Evolutionary conservation across 257 asterid genomes (phyloP).

Genomic region (Ligustrum vulgare): DNA sequence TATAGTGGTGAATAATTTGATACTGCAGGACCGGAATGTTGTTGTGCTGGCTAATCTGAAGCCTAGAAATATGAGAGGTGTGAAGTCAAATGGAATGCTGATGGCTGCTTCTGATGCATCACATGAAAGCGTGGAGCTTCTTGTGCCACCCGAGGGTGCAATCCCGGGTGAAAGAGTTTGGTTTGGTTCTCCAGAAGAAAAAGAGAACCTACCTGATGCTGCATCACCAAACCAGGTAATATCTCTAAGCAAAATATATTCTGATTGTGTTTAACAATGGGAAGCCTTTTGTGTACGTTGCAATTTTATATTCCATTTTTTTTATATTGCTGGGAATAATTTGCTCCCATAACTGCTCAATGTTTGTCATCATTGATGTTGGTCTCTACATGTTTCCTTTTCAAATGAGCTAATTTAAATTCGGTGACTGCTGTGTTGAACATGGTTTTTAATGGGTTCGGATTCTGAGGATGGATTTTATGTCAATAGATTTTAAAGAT

Average conservation of each 20-base stretch:
- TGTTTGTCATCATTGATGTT: background rate
- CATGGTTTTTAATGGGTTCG: background rate
- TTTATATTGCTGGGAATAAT: background rate
- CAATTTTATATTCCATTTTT: background rate
- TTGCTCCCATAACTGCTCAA: background rate
- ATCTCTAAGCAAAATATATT: background rate
- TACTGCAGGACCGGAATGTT: conserved; percentile 67
- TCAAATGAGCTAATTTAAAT: background rate
- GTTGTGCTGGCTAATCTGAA: conserved; percentile 89
- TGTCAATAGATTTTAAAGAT: background rate
- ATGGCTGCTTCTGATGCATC: conserved; percentile 94
- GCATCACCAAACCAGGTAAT: conserved; percentile 94
- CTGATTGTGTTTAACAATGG: background rate
- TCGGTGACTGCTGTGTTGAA: background rate
- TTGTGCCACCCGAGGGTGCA: conserved; percentile 77
- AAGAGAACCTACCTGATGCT: conserved; percentile 63
- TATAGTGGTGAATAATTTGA: background rate
- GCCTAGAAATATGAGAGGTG: conserved; percentile 98
- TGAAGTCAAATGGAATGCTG: conserved; percentile 87
- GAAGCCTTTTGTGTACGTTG: background rate
- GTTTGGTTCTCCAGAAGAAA: conserved; percentile 81
- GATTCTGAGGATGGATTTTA: background rate
- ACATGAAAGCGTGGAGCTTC: conserved; percentile 90
- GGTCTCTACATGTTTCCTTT: background rate
- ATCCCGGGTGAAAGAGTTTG: conserved; percentile 90